Evolutionary conservation across 305 asterid genomes (phyloP).

Genomic region (Stenogyne calaminthoides): DNA sequence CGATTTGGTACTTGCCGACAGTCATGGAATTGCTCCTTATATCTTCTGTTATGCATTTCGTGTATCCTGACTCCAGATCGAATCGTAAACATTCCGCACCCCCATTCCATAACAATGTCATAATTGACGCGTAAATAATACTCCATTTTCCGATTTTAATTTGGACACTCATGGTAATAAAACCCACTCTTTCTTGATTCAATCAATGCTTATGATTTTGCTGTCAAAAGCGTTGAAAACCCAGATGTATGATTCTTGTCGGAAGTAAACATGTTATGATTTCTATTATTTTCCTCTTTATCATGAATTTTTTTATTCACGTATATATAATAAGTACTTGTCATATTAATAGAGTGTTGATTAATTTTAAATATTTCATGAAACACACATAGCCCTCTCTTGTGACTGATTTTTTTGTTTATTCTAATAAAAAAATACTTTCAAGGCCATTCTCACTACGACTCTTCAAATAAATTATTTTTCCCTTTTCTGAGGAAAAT

Average conservation of each 20-base stretch:
- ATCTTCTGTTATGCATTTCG: conserved; percentile 91
- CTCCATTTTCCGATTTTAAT: conserved; percentile 22
- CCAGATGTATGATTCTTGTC: not conserved
- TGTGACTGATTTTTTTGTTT: not conserved
- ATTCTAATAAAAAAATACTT: no score
- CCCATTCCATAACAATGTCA: conserved; percentile 35
- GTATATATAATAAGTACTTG: no score
- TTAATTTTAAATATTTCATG: not conserved
- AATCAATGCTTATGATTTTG: not conserved
- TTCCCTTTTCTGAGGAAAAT: no score
- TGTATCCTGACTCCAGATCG: conserved; percentile 74
- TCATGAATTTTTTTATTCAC: no score
- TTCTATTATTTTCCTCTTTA: no score
- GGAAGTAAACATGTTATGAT: no score
- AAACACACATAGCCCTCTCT: not conserved
- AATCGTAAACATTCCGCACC: conserved; percentile 63
- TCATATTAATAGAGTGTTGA: no score
- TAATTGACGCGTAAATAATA: conserved; percentile 2
- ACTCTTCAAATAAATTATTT: not conserved
- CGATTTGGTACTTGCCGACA: conserved; percentile 76
- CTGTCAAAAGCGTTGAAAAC: not conserved
- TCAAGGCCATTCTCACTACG: not conserved
- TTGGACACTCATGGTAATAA: conserved; percentile 18
- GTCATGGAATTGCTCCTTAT: conserved; percentile 79
- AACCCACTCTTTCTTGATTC: not conserved